Evolutionary conservation across 805 yeast genomes (phyloP), one percentile per base, ranked within the genome.

Genomic region (Monosporozyma yasuniensis): DNA sequence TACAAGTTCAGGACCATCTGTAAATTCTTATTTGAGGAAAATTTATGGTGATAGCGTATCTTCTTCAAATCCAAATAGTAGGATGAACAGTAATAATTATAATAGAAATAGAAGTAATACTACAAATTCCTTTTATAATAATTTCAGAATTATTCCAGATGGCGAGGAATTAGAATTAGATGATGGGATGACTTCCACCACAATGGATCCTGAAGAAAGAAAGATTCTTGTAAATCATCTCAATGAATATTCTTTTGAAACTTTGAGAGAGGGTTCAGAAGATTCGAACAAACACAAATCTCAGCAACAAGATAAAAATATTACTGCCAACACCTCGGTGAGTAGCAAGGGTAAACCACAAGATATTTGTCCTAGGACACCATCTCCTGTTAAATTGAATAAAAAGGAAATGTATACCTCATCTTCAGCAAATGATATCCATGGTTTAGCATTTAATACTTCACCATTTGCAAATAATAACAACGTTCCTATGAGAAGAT

Each of bases 341-440:
- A 18, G 10, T n/a, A 37, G 22, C 9, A 28, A 21, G 1, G 22
- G 41, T 22, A 18, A 3, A 12, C 34, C 27, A 38, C 41, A 47
- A 3, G 37, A 39, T 8, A 47, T 47, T n/a, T 47, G 49, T 47
- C 49, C 49, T 8, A 47, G 46, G 12, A 41, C 49, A n/a, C 46
- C 41, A 22, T 28, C 46, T 28, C 49, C 49, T 3, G 22, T 21
- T 14, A 46, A 21, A 14, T 5, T 27, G 18, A 28, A 9, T 14
- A 12, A 34, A 6, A 23, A n/a, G 10, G 18, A 16, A 22, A 44
- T 35, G 28, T 22, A 4, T 30, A 6, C 34, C 10, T 11, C 38
- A 3, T 34, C 38, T 16, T 34, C 38, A 3, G 4, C 19, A 18
- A 35, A 35, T 16, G 22, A 35, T 35, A 35, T 35, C 3, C 22